Percentiles rank a stretch among this genome's conserved stretches.
Evolutionary conservation across 2,329 filamentous ascomycete species (phyloP).

Genomic region (Monilinia fructigena): DNA sequence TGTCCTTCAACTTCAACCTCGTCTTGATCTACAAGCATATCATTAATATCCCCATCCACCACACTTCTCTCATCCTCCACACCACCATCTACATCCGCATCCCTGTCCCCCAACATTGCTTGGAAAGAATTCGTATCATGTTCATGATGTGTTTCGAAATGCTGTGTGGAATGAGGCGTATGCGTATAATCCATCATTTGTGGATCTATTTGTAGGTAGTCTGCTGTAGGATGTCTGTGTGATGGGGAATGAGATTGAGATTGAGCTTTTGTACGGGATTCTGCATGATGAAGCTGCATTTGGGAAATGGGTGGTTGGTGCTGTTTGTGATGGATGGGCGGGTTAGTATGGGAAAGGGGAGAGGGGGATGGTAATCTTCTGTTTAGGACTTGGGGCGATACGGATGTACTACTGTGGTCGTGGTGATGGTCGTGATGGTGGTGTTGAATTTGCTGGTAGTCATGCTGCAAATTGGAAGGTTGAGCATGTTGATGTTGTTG

Average conservation of each 20-base stretch:
- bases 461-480: constrained; percentile 14
- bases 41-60: constrained; percentile 32
- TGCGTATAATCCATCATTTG: constrained; percentile 54
- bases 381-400: constrained; percentile 39
- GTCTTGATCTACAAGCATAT: constrained; percentile 39
- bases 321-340: constrained; percentile 18
- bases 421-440: constrained; percentile 25
- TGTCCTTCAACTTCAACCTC: constrained; percentile 28
- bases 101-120: constrained; percentile 28
- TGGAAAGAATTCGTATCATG: constrained; percentile 32
- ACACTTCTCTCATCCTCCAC: constrained; percentile 23
- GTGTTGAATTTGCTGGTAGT: constrained; percentile 15
- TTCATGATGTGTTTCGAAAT: constrained; percentile 25
- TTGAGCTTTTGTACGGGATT: constrained; percentile 9
- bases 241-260: constrained; percentile 1
- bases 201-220: constrained; percentile 55
- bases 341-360: constrained; percentile 19
- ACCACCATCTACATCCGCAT: constrained; percentile 7
- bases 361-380: constrained; percentile 32
- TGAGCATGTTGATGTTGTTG: constrained; percentile 11
- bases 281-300: constrained; percentile 22
- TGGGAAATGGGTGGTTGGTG: constrained; percentile 21
- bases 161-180: constrained; percentile 15
- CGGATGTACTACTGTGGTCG: constrained; percentile 30
- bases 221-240: constrained; percentile 17